These are phyloP conservation scores for Verbascum thapsus DNA, from an alignment of 257 asterid genomes.

Conservation along the genomic window DNA sequence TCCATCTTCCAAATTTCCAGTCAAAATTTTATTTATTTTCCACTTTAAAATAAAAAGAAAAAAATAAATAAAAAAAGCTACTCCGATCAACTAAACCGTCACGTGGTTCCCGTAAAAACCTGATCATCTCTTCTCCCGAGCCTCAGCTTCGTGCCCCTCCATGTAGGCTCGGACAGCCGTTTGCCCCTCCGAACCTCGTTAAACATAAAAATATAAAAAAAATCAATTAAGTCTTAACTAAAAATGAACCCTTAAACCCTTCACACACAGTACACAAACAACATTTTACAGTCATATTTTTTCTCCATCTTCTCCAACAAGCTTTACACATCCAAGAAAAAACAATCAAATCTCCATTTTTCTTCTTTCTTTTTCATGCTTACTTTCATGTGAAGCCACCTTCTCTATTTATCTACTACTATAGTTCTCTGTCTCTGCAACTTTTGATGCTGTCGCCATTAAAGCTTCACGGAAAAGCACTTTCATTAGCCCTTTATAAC, in stretches of 20 bases:
- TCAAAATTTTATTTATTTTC: conserved; percentile 6
- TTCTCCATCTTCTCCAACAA: conserved; percentile 48
- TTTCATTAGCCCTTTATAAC: conserved; percentile 39
- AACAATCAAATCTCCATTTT: not conserved
- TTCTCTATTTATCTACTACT: conserved; percentile 24
- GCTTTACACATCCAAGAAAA: conserved; percentile 30
- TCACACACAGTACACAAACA: conserved; percentile 25
- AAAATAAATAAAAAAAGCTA: not conserved
- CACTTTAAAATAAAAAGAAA: not conserved
- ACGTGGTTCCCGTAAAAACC: conserved; percentile 58
- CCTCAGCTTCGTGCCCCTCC: conserved; percentile 31
- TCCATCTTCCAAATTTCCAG: conserved; percentile 23
- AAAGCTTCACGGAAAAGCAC: conserved; percentile 68
- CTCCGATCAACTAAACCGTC: conserved; percentile 36
- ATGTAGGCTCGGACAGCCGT: conserved; percentile 79
- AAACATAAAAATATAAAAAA: conserved; percentile 25
- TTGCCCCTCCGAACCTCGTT: conserved; percentile 36
- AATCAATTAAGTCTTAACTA: conserved; percentile 9
- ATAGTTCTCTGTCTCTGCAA: conserved; percentile 31
- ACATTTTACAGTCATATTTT: conserved; percentile 32
- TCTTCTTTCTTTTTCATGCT: conserved; percentile 12
- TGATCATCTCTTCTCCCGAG: conserved; percentile 32
- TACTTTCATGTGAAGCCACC: conserved; percentile 72
- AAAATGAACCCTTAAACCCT: conserved; percentile 23
- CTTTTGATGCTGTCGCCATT: conserved; percentile 59